A percentile compares a stretch with the other conserved stretches of the same genome.
These are phyloP conservation scores for Aciculosporium take DNA, from an alignment of 2,329 filamentous ascomycete species.

Conservation along the genomic window DNA sequence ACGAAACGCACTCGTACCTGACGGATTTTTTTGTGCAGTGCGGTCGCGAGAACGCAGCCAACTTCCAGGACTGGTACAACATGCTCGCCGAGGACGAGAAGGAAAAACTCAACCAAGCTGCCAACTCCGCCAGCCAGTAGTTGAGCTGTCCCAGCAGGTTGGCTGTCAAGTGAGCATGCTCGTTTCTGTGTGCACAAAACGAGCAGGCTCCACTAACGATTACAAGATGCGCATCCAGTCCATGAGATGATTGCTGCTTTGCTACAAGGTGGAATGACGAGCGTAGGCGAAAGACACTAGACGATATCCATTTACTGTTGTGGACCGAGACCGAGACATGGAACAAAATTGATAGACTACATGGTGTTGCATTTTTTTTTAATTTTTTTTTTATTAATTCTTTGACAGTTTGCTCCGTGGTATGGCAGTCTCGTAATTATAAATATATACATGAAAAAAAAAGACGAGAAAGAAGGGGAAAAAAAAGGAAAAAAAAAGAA, in stretches of 20 bases:
- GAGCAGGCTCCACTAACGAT: too few species aligned
- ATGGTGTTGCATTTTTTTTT: too few species aligned
- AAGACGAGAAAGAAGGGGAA: background rate
- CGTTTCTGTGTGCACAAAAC: too few species aligned
- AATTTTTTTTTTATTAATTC: too few species aligned
- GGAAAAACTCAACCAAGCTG: constrained; percentile 40
- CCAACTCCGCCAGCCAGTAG: constrained; percentile 11
- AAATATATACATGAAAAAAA: too few species aligned
- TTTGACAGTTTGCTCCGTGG: too few species aligned
- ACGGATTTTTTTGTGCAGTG: constrained; percentile 62
- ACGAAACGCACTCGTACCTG: constrained; percentile 79
- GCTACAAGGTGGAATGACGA: too few species aligned
- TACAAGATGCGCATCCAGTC: too few species aligned
- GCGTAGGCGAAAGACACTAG: background rate
- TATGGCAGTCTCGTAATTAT: too few species aligned
- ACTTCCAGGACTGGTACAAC: constrained; percentile 43
- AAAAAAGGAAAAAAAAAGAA: background rate
- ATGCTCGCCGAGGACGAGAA: constrained; percentile 42
- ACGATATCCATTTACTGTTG: background rate
- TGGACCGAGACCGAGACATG: background rate
- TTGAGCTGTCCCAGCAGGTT: too few species aligned
- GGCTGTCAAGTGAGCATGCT: background rate
- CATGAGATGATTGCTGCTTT: background rate
- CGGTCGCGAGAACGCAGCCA: constrained; percentile 40
- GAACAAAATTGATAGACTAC: too few species aligned